phyloP scores from a whole-genome alignment of 805 yeast genomes.

The Dipodascus albidus region DNA sequence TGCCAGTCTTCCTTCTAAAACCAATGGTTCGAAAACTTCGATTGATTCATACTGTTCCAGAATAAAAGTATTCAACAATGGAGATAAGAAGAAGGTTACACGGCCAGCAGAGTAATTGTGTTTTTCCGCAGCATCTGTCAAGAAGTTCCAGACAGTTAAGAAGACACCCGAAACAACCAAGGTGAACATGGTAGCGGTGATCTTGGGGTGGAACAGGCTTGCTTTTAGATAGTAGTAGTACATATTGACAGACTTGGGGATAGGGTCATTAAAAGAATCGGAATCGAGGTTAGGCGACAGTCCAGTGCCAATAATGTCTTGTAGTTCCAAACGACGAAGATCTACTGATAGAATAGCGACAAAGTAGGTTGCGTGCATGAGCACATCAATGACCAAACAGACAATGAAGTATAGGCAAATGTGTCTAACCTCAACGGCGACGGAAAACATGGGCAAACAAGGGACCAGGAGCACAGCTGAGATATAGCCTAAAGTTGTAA shows the following conservation, averaged over 20 bases:
- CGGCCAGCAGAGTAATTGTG: background rate
- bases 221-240: background rate
- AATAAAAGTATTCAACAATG: background rate
- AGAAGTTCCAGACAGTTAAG: background rate
- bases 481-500: slow-evolving; percentile 26
- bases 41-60: background rate
- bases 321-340: slow-evolving; percentile 48
- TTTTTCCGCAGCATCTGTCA: background rate
- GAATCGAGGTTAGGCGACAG: slow-evolving; percentile 2
- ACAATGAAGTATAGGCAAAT: slow-evolving; percentile 36
- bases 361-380: slow-evolving; percentile 52
- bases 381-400: slow-evolving; percentile 46
- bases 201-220: background rate
- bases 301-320: slow-evolving; percentile 32
- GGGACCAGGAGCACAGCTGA: slow-evolving; percentile 19
- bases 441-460: slow-evolving; percentile 2
- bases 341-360: slow-evolving; percentile 59
- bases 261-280: background rate
- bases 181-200: background rate
- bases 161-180: background rate
- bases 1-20: background rate
- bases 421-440: slow-evolving; percentile 25
- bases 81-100: background rate
- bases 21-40: background rate
- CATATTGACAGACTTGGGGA: background rate